phyloP scores from a whole-genome alignment of 2,329 filamentous ascomycete species.

The Laburnicola sp. region DNA sequence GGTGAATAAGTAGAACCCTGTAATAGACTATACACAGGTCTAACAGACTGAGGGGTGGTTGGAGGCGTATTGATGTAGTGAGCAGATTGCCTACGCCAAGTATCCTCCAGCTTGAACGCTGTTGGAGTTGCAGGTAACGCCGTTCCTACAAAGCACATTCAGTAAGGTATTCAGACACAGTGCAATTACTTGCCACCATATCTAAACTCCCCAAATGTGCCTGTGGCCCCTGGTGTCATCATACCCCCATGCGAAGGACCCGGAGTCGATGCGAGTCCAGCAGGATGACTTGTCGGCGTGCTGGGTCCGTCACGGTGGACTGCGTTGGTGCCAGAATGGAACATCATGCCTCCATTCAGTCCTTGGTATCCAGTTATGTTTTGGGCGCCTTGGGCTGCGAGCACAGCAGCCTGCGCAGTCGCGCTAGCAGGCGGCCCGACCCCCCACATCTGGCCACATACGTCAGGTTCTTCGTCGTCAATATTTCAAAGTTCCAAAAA shows the following conservation, averaged over 20 bases:
- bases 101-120: too few species aligned
- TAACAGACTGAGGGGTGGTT: too few species aligned
- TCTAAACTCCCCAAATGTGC: slow-evolving; percentile 73
- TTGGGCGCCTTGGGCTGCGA: slow-evolving; percentile 49
- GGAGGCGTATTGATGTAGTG: too few species aligned
- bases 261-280: slow-evolving; percentile 55
- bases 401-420: slow-evolving; percentile 52
- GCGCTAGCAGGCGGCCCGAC: slow-evolving; percentile 58
- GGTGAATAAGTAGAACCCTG: too few species aligned
- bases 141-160: slow-evolving; percentile 7
- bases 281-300: slow-evolving; percentile 65
- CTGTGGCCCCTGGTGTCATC: slow-evolving; percentile 77
- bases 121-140: too few species aligned
- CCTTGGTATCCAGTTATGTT: slow-evolving; percentile 35
- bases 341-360: slow-evolving; percentile 44
- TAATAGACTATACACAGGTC: too few species aligned
- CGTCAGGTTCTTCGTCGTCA: too few species aligned
- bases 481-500: slow-evolving; percentile 98
- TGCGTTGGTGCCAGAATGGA: slow-evolving; percentile 45
- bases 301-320: slow-evolving; percentile 61
- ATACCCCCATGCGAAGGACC: slow-evolving; percentile 60
- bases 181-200: slow-evolving; percentile 40
- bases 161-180: slow-evolving; percentile 5
- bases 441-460: slow-evolving; percentile 89
- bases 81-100: too few species aligned